These are phyloP conservation scores for Acephala macrosclerotiorum DNA, from an alignment of 2,329 filamentous ascomycete genomes.

Conservation along the genomic window DNA sequence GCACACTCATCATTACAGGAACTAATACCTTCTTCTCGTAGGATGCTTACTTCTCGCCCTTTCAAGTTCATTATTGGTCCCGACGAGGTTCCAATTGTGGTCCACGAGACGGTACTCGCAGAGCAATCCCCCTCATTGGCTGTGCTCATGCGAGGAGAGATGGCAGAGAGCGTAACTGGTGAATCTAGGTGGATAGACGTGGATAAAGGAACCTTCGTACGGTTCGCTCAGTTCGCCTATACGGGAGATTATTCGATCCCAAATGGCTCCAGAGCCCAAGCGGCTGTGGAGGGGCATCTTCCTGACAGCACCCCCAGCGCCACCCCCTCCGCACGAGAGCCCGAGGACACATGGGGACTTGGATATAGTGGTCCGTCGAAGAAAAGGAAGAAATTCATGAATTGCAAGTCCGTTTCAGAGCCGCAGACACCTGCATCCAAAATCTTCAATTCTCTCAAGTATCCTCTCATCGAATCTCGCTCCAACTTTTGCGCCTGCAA, in stretches of 20 bases:
- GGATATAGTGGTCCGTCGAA: slow-evolving; percentile 24
- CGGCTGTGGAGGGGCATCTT: slow-evolving; percentile 21
- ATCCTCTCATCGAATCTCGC: slow-evolving; percentile 31
- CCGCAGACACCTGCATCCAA: slow-evolving; percentile 24
- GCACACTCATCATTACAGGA: no score
- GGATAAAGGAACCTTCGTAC: slow-evolving; percentile 27
- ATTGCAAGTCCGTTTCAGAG: slow-evolving; percentile 25
- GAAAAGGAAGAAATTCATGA: slow-evolving; percentile 30
- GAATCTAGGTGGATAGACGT: slow-evolving; percentile 25
- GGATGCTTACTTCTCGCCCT: slow-evolving; percentile 28
- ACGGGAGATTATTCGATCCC: slow-evolving; percentile 30
- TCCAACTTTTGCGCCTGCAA: slow-evolving; percentile 26
- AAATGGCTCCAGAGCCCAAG: slow-evolving; percentile 24
- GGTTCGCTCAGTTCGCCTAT: slow-evolving; percentile 30
- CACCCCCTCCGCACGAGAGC: slow-evolving; percentile 22
- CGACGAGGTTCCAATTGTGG: slow-evolving; percentile 28
- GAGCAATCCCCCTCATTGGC: slow-evolving; percentile 27
- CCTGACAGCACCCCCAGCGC: slow-evolving; percentile 17
- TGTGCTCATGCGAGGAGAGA: slow-evolving; percentile 25
- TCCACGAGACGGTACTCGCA: slow-evolving; percentile 28
- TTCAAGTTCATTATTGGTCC: slow-evolving; percentile 30
- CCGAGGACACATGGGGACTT: slow-evolving; percentile 21
- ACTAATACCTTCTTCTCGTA: slow-evolving; percentile 23
- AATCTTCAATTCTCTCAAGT: slow-evolving; percentile 31
- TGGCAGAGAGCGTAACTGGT: slow-evolving; percentile 26